Evolutionary conservation across 2,329 filamentous ascomycete genomes (phyloP), one percentile per base, ranked within the genome.

Genomic region (Fusarium brevicatenulatum): DNA sequence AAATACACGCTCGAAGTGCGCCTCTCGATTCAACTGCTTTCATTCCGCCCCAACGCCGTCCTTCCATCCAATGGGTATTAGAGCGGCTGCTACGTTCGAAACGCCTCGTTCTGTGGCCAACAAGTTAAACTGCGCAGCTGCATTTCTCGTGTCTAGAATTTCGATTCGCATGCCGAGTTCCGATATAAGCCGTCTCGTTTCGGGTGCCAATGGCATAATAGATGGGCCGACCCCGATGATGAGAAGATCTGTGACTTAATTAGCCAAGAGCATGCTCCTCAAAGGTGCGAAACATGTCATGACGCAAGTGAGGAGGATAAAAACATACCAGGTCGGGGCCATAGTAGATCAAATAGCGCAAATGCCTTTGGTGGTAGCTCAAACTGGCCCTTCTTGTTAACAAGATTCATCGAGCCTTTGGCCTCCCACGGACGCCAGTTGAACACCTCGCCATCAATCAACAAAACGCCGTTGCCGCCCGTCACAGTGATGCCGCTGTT

Each of bases 61-160:
- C 76, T 86, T 89, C 93, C 94, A 97, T 5, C 94, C 95, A 59
- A 96, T 87, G 1, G 95, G 95, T 81, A 98, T 89, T 82, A 99
- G 81, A 15, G 95, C 95, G 5, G 94, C 95, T 34, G 95, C 95
- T 70, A 98, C 91, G 77, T 95, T 92, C 25, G 90, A 87, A 10
- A 96, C 91, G 3, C 96, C 95, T 57, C 96, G 87, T 84, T 99
- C 96, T 23, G 95, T 98, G n/a, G 95, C 95, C 61, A 99, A 84
- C 78, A 99, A 81, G 80, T 99, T 99, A 82, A 96, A 99, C 81
- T 98, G 95, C 39, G 95, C 92, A 3, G 95, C 94, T 13, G 96
- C 96, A 82, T 98, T 98, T 71, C 94, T 87, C 37, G 96, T 98
- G 83, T 98, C 96, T 78, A 95, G 88, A 7, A 98, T 88, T 78